Conservation (phyloP, 208 protist species). For the Leishmania mexicana region DNA sequence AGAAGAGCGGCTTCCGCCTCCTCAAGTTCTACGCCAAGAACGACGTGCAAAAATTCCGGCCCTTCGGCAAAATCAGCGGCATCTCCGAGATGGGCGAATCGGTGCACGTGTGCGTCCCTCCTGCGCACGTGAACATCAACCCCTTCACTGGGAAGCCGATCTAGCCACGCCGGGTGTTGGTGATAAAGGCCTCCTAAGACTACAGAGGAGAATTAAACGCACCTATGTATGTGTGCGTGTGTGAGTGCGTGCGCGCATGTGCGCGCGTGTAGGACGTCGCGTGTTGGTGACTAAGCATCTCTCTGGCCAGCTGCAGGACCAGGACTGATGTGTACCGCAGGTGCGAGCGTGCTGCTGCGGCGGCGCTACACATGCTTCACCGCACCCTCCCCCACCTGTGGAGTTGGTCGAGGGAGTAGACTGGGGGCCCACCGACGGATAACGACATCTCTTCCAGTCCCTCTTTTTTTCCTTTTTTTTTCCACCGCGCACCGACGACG, state of each 20-base stretch:
- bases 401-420: neutral
- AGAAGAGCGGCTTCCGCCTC: slow-evolving; percentile 76
- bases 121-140: slow-evolving; percentile 82
- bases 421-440: no score
- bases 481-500: neutral
- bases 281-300: neutral
- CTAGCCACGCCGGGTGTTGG: neutral
- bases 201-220: neutral
- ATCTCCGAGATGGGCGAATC: slow-evolving; percentile 86
- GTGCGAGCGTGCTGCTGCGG: neutral
- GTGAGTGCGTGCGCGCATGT: neutral
- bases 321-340: neutral
- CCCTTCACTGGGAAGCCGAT: slow-evolving; percentile 60
- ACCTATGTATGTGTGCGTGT: neutral
- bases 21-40: slow-evolving; percentile 91
- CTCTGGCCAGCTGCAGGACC: neutral
- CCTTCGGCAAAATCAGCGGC: slow-evolving; percentile 87
- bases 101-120: slow-evolving; percentile 79
- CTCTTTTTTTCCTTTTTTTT: neutral
- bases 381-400: neutral
- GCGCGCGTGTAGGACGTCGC: neutral
- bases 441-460: neutral
- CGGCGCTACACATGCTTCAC: neutral
- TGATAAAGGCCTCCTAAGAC: neutral
- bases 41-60: slow-evolving; percentile 74